A percentile compares a stretch with the other conserved stretches of the same genome.
Evolutionary conservation across 495 filamentous ascomycete genomes (phyloP).

Genomic region (Physcia stellaris): DNA sequence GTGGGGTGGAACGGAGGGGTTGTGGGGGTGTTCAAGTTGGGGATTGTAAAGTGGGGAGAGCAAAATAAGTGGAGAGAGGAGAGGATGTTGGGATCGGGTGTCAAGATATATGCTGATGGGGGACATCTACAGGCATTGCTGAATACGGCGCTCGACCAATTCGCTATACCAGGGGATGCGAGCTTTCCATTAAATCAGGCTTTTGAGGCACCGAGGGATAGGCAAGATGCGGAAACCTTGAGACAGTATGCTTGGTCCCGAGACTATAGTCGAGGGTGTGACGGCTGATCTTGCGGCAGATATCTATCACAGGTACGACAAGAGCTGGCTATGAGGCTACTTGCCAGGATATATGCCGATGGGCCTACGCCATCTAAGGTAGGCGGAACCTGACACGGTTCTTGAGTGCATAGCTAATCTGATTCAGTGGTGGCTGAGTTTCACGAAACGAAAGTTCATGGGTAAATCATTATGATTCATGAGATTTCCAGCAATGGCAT

Average conservation of each 20-base stretch:
- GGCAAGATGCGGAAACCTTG: constrained; percentile 78
- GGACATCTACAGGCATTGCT: constrained; percentile 37
- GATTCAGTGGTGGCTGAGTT: constrained; percentile 86
- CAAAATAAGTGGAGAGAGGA: neutral
- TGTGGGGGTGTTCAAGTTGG: neutral
- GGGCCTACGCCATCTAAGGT: constrained; percentile 77
- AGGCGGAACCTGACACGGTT: constrained; percentile 14
- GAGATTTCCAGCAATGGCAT: too few species aligned
- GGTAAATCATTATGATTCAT: constrained; percentile 49
- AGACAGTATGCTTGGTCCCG: constrained; percentile 39
- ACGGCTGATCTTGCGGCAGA: constrained; percentile 15
- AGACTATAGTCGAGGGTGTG: neutral
- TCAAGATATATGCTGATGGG: neutral
- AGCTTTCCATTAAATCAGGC: constrained; percentile 84
- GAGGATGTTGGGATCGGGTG: neutral
- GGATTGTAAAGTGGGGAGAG: neutral
- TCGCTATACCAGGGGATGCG: constrained; percentile 89
- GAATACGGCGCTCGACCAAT: constrained; percentile 75
- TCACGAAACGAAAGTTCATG: constrained; percentile 98
- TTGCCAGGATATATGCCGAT: constrained; percentile 77
- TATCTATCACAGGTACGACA: constrained; percentile 84
- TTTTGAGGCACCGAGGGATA: constrained; percentile 65
- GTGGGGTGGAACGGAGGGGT: constrained; percentile 1
- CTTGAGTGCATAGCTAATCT: neutral
- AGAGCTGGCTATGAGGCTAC: constrained; percentile 68